Conservation (phyloP, 148 eudicot species). For the Spergularia marina region DNA sequence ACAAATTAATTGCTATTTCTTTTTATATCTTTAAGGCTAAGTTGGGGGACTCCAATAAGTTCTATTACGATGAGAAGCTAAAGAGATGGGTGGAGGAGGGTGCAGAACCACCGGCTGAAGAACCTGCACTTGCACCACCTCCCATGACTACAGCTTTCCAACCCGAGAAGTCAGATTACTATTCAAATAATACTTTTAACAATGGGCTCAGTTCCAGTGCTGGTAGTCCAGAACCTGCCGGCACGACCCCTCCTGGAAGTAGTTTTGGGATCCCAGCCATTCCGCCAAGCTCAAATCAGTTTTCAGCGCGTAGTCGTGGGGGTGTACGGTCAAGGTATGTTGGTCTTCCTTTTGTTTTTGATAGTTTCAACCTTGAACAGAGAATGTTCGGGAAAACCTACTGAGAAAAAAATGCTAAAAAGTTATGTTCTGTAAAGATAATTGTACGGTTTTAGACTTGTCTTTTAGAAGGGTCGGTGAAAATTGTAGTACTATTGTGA, state of each 20-base stretch:
- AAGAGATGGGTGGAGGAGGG: constrained; percentile 99
- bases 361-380: background rate
- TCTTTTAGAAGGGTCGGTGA: background rate
- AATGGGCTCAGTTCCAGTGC: constrained; percentile 33
- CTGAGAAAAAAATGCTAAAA: background rate
- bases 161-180: constrained; percentile 55
- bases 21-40: constrained; percentile 57
- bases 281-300: constrained; percentile 76
- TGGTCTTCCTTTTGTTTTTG: constrained; percentile 2
- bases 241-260: constrained; percentile 45
- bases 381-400: background rate
- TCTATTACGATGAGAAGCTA: constrained; percentile 84
- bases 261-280: constrained; percentile 68
- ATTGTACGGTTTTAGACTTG: background rate
- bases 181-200: constrained; percentile 45
- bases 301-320: constrained; percentile 78
- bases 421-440: background rate
- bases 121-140: constrained; percentile 80
- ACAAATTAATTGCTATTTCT: constrained; percentile 10
- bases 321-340: constrained; percentile 86
- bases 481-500: background rate
- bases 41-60: constrained; percentile 80
- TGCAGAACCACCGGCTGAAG: constrained; percentile 70
- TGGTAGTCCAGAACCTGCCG: constrained; percentile 43
- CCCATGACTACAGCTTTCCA: constrained; percentile 62